A percentile compares a stretch with the other conserved stretches of the same genome.
Evolutionary conservation across 2,329 filamentous ascomycete genomes (phyloP).

Genomic region (Tolypocladium nubicola): DNA sequence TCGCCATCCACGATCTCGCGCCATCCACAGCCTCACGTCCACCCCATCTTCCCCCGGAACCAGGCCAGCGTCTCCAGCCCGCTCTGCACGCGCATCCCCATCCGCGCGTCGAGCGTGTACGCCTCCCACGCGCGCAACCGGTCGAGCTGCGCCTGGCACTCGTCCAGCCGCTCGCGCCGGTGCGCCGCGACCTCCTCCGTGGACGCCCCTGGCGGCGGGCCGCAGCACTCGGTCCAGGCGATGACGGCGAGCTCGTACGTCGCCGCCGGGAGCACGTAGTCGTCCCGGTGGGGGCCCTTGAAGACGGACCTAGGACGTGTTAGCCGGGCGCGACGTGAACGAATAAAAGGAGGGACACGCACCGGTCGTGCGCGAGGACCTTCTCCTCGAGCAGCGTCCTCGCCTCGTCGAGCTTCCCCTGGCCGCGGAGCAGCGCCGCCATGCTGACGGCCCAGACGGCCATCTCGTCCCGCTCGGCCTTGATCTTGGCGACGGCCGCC

Average conservation of each 20-base stretch:
- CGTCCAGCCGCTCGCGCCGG: slow-evolving; percentile 38
- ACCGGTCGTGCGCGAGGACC: slow-evolving; percentile 56
- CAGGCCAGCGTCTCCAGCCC: slow-evolving; percentile 55
- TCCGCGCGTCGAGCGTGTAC: slow-evolving; percentile 63
- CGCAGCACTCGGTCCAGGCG: slow-evolving; percentile 60
- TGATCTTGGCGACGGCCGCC: slow-evolving; percentile 31
- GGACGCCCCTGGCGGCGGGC: slow-evolving; percentile 19
- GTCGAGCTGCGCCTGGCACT: slow-evolving; percentile 55
- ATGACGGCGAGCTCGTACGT: slow-evolving; percentile 81
- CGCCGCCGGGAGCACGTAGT: slow-evolving; percentile 62
- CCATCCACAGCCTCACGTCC: slow-evolving; percentile 1
- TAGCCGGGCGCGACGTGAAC: not conserved
- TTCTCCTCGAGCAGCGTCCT: slow-evolving; percentile 51
- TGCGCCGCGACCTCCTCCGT: slow-evolving; percentile 22
- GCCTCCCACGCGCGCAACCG: slow-evolving; percentile 60
- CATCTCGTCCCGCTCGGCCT: slow-evolving; percentile 45
- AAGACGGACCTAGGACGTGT: slow-evolving; percentile 31
- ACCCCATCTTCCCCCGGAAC: slow-evolving; percentile 34
- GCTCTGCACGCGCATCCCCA: slow-evolving; percentile 64
- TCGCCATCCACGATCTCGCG: too few species aligned
- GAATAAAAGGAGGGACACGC: slow-evolving; percentile 11
- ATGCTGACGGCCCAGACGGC: slow-evolving; percentile 58
- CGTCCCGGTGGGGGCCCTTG: slow-evolving; percentile 52
- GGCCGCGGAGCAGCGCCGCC: slow-evolving; percentile 53
- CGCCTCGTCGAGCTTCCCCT: slow-evolving; percentile 55